phyloP scores from a whole-genome alignment of 176 grass and related monocot species.

The Carex kokanica region DNA sequence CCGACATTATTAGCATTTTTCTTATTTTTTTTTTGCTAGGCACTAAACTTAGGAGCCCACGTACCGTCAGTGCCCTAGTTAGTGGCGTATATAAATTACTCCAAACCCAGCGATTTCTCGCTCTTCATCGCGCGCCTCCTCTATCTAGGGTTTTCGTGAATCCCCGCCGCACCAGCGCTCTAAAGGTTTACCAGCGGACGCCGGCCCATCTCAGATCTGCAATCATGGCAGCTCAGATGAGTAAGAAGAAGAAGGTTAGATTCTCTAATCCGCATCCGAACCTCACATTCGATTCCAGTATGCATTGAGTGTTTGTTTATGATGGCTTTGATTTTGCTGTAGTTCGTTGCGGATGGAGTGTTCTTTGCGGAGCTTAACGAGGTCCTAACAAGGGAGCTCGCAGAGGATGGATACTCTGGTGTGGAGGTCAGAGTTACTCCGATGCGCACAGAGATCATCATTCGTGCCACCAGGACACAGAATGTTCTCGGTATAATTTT shows the following conservation, averaged over 20 bases:
- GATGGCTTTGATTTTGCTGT: constrained; percentile 16
- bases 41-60: background rate
- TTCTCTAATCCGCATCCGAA: background rate
- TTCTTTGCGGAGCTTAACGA: constrained; percentile 81
- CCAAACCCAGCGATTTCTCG: background rate
- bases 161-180: background rate
- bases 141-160: constrained; percentile 20
- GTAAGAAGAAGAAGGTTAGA: constrained; percentile 90
- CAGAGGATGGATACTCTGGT: constrained; percentile 76
- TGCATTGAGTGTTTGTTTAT: background rate
- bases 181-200: background rate
- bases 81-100: background rate
- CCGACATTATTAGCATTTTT: background rate
- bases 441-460: constrained; percentile 86
- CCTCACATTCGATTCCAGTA: background rate
- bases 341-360: constrained; percentile 83
- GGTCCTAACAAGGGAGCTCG: constrained; percentile 71
- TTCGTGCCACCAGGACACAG: constrained; percentile 70
- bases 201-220: background rate
- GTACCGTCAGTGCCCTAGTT: background rate
- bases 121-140: constrained; percentile 19
- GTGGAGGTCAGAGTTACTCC: constrained; percentile 71
- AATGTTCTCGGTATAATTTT: constrained; percentile 61
- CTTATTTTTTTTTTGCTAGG: background rate
- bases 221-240: constrained; percentile 78